Base-by-base conservation (phyloP, 768 basidiomycete genomes). In the Mrakia gelida region DNA sequence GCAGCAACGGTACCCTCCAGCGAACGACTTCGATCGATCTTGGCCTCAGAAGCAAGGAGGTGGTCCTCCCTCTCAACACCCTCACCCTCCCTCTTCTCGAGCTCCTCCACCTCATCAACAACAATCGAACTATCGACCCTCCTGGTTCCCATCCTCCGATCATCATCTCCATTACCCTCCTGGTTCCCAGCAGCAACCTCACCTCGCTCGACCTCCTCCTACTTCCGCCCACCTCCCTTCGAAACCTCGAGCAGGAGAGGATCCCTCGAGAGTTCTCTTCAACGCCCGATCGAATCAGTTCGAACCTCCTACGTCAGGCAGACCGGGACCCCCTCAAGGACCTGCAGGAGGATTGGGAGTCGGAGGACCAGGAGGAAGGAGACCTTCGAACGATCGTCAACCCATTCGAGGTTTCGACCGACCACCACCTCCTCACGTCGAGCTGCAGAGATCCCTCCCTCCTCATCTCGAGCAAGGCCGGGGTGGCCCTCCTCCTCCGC, bases 21-120 rank as follows among this genome's bases (percentile, higher is more conserved):
- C 28, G 8, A 94, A 98, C 81, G 95, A 98, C 84, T 96, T 93
- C 82, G 96, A 97, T 85, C 90, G 96, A 72, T 94, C 93, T 81
- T 97, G 94, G 95, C 94, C 94, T n/a, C 89, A 91, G 73, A 54
- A 65, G 71, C 56, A 70, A 63, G 52, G 54, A n/a, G 34, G 32
- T 16, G 32, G 7, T 1, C 41, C 73, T 28, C 43, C 61, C 62
- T 59, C 62, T 45, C 65, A 63, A 18, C 26, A n/a, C 52, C 18
- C 32, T 30, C 73, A 61, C 18, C 54, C 54, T 26, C n/a, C 61
- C 28, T 38, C 56, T 10, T 63, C 61, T 32, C 56, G 41, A n/a
- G 90, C 52, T 87, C 87, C 77, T 84, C 86, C 71, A 18, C 73
- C 41, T 18, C 61, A 76, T 59, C 38, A 38, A 3, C 78, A 67